A percentile compares a stretch with the other conserved stretches of the same genome.
phyloP scores from a whole-genome alignment of 169 alveolate species.

The Plasmodium berghei region DNA sequence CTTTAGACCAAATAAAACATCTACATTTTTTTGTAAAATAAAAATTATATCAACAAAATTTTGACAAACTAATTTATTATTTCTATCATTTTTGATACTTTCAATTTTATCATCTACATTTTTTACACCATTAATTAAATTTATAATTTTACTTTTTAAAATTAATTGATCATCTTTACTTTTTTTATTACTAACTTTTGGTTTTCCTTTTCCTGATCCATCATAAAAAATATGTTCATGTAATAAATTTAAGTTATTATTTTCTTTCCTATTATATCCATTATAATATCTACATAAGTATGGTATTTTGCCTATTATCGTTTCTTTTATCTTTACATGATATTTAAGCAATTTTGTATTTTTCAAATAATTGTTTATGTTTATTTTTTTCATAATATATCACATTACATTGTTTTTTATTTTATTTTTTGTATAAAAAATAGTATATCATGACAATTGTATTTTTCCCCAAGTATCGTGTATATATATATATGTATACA shows the following conservation, averaged over 20 bases:
- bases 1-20: conserved; percentile 11
- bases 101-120: background rate
- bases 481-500: no score
- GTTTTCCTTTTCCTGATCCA: no score
- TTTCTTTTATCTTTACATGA: background rate
- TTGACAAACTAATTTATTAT: background rate
- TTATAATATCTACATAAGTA: no score
- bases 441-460: no score
- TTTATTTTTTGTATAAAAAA: no score
- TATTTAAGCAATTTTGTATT: background rate
- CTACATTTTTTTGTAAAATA: background rate
- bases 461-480: no score
- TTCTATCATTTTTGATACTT: background rate
- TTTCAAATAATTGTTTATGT: background rate
- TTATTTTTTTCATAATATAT: conserved; percentile 5
- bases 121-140: conserved; percentile 24
- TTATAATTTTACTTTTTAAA: conserved; percentile 5
- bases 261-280: no score
- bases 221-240: background rate
- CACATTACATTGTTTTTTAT: no score
- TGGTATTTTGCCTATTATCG: no score
- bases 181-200: background rate
- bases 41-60: conserved; percentile 6
- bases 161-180: background rate
- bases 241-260: no score